Base-by-base conservation (phyloP, 768 basidiomycete species). In the Kwoniella sp. region DNA sequence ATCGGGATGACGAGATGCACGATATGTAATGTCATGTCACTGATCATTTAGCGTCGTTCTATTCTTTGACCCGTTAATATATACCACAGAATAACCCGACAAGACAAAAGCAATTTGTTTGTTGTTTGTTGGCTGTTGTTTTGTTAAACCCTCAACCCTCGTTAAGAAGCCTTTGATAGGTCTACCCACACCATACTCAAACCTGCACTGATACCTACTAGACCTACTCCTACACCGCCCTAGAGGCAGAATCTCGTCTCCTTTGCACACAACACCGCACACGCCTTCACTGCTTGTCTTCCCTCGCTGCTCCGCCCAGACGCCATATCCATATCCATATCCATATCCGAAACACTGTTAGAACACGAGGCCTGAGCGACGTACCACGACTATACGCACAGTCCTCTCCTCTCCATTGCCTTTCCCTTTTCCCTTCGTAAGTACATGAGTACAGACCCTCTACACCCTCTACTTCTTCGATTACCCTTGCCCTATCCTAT, bases 151-250 rank as follows among this genome's bases (percentile, higher is more conserved):
- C 17, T 44, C 40, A 19, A n/a, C 17, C 40, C 40, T 44, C 8
- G 40, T 44, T 44, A 44, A 19, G 40, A 44, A 44, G 40, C 40
- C 40, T 44, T 44, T 44, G 40, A 44, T 44, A 44, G 40, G 40
- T 13, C 6, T 33, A 33, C 33, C 40, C 40, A 44, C 17, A 44
- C 40, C 40, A 9, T 19, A 10, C 40, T 10, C 40, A 10, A 4
- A 10, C 40, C 17, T 3, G 3, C 8, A 19, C 40, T 44, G 10
- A 10, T 15, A 3, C 8, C 17, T 3, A 19, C 40, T 44, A n/a
- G n/a, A n/a, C n/a, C n/a, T n/a, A n/a, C n/a, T n/a, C n/a, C n/a
- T 44, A 19, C 40, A 44, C 40, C 40, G 40, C 40, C 40, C 40
- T 19, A 44, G 40, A 44, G 40, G 40, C 40, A 44, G 17, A 15